A percentile compares a stretch with the other conserved stretches of the same genome.
phyloP scores from a whole-genome alignment of 257 asterid genomes.

The Forsythia viridissima region DNA sequence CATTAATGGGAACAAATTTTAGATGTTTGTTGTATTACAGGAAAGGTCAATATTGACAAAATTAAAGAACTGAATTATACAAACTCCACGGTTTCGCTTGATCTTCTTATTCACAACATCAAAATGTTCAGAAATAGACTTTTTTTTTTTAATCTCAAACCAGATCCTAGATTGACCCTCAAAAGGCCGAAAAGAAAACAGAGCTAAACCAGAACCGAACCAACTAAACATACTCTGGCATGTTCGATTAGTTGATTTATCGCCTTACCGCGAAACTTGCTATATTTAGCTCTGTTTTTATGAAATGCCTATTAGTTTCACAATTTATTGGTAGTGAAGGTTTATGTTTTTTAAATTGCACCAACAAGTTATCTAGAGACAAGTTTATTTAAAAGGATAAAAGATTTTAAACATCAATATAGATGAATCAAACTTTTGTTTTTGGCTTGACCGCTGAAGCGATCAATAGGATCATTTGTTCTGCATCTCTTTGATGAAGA shows the following conservation, averaged over 20 bases:
- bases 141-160: not conserved
- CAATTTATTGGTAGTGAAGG: not conserved
- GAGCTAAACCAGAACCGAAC: not conserved
- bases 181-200: not conserved
- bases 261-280: not conserved
- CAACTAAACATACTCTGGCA: not conserved
- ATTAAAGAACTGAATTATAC: not conserved
- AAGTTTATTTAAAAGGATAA: not conserved
- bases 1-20: not conserved
- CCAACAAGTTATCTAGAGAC: not conserved
- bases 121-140: not conserved
- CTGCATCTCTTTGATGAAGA: not conserved
- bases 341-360: not conserved
- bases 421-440: not conserved
- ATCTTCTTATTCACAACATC: not conserved
- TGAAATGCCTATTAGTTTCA: not conserved
- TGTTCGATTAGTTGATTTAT: not conserved
- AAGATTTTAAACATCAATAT: not conserved
- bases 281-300: not conserved
- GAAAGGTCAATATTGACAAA: not conserved
- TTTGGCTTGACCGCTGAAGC: not conserved
- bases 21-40: not conserved
- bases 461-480: not conserved
- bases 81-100: not conserved
- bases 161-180: not conserved